phyloP scores from a whole-genome alignment of 345 rosid species.

The Rhizophora apiculata region DNA sequence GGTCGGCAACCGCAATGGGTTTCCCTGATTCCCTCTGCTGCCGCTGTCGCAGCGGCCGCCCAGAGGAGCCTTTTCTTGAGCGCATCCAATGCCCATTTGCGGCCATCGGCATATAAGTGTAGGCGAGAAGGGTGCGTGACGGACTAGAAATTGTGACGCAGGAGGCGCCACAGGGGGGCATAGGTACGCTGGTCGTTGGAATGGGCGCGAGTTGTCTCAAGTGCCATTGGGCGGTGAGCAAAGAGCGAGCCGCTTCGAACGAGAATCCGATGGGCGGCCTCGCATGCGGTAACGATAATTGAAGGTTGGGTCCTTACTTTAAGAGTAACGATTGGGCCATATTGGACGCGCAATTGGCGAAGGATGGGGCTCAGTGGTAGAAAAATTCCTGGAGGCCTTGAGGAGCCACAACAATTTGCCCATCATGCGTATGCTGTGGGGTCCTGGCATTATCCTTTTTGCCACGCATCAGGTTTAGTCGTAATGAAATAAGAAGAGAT shows the following conservation, averaged over 20 bases:
- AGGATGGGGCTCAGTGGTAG: slow-evolving; percentile 1
- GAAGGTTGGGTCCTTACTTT: slow-evolving; percentile 10
- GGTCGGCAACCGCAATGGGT: neutral
- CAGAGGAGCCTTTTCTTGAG: neutral
- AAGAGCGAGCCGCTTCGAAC: slow-evolving; percentile 1
- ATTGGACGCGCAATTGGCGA: neutral
- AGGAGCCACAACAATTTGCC: slow-evolving; percentile 11
- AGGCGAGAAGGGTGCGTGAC: slow-evolving; percentile 1
- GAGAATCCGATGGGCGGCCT: slow-evolving; percentile 9
- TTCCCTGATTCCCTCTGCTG: too few relatives aligned
- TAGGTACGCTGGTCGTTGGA: slow-evolving; percentile 8
- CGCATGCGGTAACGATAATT: slow-evolving; percentile 10
- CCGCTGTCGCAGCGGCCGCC: neutral
- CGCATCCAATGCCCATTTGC: slow-evolving; percentile 4
- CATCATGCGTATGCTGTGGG: neutral
- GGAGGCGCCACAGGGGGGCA: neutral
- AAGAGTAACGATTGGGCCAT: slow-evolving; percentile 15
- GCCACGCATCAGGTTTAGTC: neutral
- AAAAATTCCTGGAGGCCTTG: slow-evolving; percentile 8
- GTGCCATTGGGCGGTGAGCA: slow-evolving; percentile 9
- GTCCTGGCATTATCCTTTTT: neutral
- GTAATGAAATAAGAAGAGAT: neutral
- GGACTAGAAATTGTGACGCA: slow-evolving; percentile 5
- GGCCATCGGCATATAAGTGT: neutral
- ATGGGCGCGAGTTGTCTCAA: neutral